Conservation (phyloP, 306 rosid species). For the Vigna trinervia region DNA sequence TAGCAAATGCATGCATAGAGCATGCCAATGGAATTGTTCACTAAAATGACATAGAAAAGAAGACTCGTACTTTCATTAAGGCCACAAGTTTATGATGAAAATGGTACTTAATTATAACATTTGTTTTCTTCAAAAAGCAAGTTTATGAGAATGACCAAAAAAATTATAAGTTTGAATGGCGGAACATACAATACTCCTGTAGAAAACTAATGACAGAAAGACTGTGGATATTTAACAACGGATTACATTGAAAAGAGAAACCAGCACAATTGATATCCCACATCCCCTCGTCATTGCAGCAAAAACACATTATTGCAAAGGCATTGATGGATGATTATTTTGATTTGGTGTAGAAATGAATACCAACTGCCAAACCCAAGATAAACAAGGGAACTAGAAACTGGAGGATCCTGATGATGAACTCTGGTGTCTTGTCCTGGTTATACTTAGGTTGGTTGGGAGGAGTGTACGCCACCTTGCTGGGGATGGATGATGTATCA, state of each 20-base stretch:
- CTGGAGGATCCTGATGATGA: slow-evolving; percentile 77
- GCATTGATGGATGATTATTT: slow-evolving; percentile 40
- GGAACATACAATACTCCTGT: slow-evolving; percentile 34
- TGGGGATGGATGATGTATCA: slow-evolving; percentile 65
- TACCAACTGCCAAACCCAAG: slow-evolving; percentile 75
- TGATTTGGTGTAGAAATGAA: slow-evolving; percentile 75
- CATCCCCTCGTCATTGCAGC: slow-evolving; percentile 35
- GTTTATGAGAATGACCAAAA: slow-evolving; percentile 32
- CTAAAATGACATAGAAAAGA: not conserved
- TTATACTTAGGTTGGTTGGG: slow-evolving; percentile 79
- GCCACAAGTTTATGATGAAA: slow-evolving; percentile 7
- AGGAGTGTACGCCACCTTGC: slow-evolving; percentile 66
- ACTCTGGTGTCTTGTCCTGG: slow-evolving; percentile 75
- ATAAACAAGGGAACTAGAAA: slow-evolving; percentile 78
- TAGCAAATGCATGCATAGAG: too few relatives aligned
- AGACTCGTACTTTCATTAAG: not conserved
- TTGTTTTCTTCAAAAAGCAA: not conserved
- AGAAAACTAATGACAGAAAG: slow-evolving; percentile 38
- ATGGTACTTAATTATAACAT: not conserved
- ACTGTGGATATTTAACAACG: slow-evolving; percentile 24
- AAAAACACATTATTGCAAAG: slow-evolving; percentile 44
- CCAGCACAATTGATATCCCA: slow-evolving; percentile 41
- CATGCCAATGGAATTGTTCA: not conserved
- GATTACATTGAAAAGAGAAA: slow-evolving; percentile 40
- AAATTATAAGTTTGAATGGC: slow-evolving; percentile 1